Base-by-base conservation (phyloP, 129 eudicot genomes). In the Ambrosia trifida region DNA sequence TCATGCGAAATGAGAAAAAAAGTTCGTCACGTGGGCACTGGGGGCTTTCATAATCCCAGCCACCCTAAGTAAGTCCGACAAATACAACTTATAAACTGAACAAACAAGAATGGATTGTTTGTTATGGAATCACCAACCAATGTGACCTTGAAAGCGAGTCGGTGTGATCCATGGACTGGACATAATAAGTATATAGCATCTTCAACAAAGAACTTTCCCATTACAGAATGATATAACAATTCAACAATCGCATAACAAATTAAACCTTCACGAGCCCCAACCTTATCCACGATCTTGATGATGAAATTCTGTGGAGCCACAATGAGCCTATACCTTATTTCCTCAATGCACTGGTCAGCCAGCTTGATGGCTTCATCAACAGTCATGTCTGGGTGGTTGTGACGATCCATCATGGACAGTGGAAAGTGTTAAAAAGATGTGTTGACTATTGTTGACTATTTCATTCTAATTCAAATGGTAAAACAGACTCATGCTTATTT, bases 221-320 rank as follows among this genome's bases (percentile, higher is more conserved):
- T 70, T 30, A 77, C 49, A 62, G 13, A 36, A 62, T 36, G 46
- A 62, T 35, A 62, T 16, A 43, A 64, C 38, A 61, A 16, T 50
- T 77, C 64, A 41, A 77, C 77, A 41, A 70, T 63, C 66, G 65
- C 67, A 78, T 40, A 71, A 52, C 33, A 11, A 70, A 70, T 53
- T 14, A 65, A 71, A 78, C 77, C 9, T 31, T 32, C 96, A 45
- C 99, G 78, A 0, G 94, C 99, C 59, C 99, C 99, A 13, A 90
- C 86, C 49, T 95, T 70, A 83, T 95, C 99, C 1, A 95, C 99
- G 64, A 95, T 95, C 69, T 95, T 95, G 81, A 95, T 95, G 44
- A 95, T 84, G 51, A 95, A 95, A 73, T 95, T 95, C 58, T 96
- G 99, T 0, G 99, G 99, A 45, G 99, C 99, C 57, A 95, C 89